Percentiles rank a stretch among this genome's conserved stretches.
phyloP scores from a whole-genome alignment of 1,284 basidiomycete genomes.

The Chondrostereum purpureum region DNA sequence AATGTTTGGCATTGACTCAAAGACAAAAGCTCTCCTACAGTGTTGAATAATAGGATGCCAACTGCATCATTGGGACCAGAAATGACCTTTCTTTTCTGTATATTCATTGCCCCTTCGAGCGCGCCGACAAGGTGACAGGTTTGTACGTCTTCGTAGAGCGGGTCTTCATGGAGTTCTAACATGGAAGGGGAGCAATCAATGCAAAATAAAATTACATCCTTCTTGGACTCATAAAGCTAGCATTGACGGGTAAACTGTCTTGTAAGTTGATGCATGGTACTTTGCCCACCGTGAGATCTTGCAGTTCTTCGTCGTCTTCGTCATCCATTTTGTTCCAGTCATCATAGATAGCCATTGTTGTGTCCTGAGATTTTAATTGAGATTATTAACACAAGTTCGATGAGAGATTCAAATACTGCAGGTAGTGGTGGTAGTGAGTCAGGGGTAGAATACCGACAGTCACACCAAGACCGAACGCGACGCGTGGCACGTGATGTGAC shows the following conservation, averaged over 20 bases:
- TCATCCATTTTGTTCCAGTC: conserved; percentile 72
- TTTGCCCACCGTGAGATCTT: conserved; percentile 54
- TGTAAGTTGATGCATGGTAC: background rate
- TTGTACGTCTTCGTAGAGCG: conserved; percentile 51
- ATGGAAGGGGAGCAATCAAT: conserved; percentile 91
- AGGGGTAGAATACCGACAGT: conserved; percentile 1
- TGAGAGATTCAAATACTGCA: background rate
- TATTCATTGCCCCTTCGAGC: conserved; percentile 75
- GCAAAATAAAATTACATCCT: conserved; percentile 85
- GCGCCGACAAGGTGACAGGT: conserved; percentile 65
- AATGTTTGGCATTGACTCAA: background rate
- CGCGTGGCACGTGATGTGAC: background rate
- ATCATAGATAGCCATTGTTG: conserved; percentile 60
- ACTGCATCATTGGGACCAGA: conserved; percentile 83
- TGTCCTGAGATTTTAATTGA: too few relatives aligned
- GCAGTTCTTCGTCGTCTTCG: conserved; percentile 73
- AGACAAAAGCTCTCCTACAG: conserved; percentile 45
- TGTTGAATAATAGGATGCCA: conserved; percentile 89
- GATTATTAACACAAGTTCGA: too few relatives aligned
- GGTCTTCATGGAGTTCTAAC: conserved; percentile 65
- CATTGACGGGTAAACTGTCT: conserved; percentile 1
- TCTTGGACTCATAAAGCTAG: conserved; percentile 67
- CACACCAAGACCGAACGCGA: background rate
- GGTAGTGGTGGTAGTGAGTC: conserved; percentile 15
- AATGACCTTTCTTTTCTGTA: conserved; percentile 86